phyloP scores from a whole-genome alignment of 148 eudicot species.

The Rhododendron mucronatum region DNA sequence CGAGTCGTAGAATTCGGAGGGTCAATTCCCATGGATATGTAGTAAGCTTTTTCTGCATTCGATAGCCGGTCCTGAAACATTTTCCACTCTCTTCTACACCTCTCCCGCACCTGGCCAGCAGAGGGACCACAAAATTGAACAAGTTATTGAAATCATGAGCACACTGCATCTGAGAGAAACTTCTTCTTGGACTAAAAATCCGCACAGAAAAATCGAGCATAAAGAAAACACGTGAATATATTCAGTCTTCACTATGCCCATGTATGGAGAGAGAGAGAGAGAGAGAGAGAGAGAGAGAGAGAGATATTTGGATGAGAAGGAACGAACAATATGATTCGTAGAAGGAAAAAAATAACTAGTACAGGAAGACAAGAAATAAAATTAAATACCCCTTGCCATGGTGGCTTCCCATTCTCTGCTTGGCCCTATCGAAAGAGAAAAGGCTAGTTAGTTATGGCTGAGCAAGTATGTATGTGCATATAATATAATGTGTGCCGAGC shows the following conservation, averaged over 20 bases:
- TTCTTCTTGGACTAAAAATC: neutral
- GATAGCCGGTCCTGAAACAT: conserved; percentile 36
- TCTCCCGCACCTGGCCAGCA: conserved; percentile 38
- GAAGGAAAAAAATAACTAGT: neutral
- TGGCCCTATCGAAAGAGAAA: conserved; percentile 29
- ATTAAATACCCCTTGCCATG: conserved; percentile 47
- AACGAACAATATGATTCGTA: neutral
- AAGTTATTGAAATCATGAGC: neutral
- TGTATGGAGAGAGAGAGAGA: neutral
- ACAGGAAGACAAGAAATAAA: neutral
- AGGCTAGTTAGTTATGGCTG: neutral
- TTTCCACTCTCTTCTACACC: conserved; percentile 48
- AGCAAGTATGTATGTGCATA: neutral
- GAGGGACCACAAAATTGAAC: neutral
- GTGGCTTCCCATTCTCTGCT: conserved; percentile 28
- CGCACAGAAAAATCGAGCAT: neutral
- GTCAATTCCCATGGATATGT: conserved; percentile 31
- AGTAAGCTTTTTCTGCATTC: conserved; percentile 42
- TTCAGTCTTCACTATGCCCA: neutral
- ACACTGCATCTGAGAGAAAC: neutral
- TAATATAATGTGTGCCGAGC: too few species aligned
- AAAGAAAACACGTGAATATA: neutral
- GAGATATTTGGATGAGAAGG: neutral
- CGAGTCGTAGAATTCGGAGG: conserved; percentile 20
- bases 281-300: neutral